These are phyloP conservation scores for Nitzschia putrida DNA, from an alignment of 108 stramenopile species.

Conservation along the genomic window DNA sequence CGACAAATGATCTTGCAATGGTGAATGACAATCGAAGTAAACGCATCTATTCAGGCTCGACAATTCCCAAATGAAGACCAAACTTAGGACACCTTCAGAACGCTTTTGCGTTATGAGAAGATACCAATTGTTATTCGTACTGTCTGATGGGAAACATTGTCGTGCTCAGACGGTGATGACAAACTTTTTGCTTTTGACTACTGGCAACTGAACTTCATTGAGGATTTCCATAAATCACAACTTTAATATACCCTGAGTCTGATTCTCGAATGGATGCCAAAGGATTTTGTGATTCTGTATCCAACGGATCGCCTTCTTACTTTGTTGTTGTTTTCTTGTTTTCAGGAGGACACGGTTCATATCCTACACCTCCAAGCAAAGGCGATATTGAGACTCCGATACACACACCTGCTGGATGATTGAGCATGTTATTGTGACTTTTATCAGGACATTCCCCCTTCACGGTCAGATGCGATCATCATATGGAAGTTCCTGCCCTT, in stretches of 20 bases:
- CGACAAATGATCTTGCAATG: slow-evolving; percentile 30
- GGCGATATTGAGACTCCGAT: too few relatives aligned
- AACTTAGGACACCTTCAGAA: slow-evolving; percentile 64
- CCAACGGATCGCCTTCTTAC: too few relatives aligned
- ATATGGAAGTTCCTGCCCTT: too few relatives aligned
- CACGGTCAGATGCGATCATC: too few relatives aligned
- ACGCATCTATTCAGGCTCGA: neutral
- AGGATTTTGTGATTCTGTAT: too few relatives aligned
- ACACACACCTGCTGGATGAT: too few relatives aligned
- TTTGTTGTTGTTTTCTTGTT: too few relatives aligned
- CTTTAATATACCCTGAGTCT: slow-evolving; percentile 57
- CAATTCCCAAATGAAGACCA: slow-evolving; percentile 48
- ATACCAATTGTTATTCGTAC: slow-evolving; percentile 53
- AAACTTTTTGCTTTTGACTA: slow-evolving; percentile 40
- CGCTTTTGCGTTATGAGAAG: slow-evolving; percentile 45
- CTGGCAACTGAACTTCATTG: slow-evolving; percentile 43
- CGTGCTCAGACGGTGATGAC: slow-evolving; percentile 31
- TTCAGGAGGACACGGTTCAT: too few relatives aligned
- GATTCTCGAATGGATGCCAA: neutral
- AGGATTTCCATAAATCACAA: slow-evolving; percentile 38
- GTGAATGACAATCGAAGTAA: slow-evolving; percentile 34
- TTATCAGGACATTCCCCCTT: too few relatives aligned
- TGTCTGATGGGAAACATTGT: slow-evolving; percentile 42
- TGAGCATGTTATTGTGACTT: too few relatives aligned
- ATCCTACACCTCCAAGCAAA: too few relatives aligned